Percentiles rank a stretch among this genome's conserved stretches.
phyloP scores from a whole-genome alignment of 1,139 yeast species.

The Pichia sp. region DNA sequence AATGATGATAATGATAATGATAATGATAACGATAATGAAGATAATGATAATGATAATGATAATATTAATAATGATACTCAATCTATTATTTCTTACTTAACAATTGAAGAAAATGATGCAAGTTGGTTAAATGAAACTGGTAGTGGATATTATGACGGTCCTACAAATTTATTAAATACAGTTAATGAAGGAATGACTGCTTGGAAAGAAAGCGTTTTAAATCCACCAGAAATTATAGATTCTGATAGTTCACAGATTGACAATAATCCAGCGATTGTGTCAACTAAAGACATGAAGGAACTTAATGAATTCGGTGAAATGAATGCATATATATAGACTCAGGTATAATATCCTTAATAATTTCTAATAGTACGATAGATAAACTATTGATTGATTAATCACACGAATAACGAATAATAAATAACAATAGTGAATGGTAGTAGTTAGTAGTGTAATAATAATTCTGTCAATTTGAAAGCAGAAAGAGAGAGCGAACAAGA shows the following conservation, averaged over 20 bases:
- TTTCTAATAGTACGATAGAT: too few relatives aligned
- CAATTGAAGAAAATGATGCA: constrained; percentile 11
- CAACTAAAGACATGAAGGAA: constrained; percentile 1
- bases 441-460: too few relatives aligned
- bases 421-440: too few relatives aligned
- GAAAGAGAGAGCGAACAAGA: not conserved
- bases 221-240: not conserved
- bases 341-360: too few relatives aligned
- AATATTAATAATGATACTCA: not conserved
- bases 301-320: constrained; percentile 9
- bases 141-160: constrained; percentile 47
- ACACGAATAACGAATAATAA: too few relatives aligned
- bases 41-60: not conserved
- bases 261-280: not conserved
- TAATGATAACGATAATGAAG: not conserved
- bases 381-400: too few relatives aligned
- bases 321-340: constrained; percentile 5
- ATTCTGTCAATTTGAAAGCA: too few relatives aligned
- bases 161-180: constrained; percentile 56
- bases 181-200: constrained; percentile 24
- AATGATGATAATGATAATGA: not conserved
- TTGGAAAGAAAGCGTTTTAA: constrained; percentile 15
- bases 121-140: constrained; percentile 16
- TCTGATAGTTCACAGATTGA: not conserved
- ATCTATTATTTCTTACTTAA: too few relatives aligned